Conservation (phyloP, 768 basidiomycete genomes). For the Hirschioporus abietinus region DNA sequence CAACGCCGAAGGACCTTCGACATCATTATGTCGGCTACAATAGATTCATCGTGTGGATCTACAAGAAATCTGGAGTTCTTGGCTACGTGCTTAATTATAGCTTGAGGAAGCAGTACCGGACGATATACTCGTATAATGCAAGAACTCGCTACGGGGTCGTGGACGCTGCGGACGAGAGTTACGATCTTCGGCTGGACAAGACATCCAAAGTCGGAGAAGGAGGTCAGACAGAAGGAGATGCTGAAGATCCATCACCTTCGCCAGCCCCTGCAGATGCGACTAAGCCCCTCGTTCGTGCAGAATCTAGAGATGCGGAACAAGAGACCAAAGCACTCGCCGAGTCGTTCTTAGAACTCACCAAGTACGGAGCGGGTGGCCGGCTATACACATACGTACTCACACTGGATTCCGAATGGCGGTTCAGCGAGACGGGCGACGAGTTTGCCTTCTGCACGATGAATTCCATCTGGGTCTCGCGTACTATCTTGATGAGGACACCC, state of each 20-base stretch:
- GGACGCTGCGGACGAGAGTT: constrained; percentile 14
- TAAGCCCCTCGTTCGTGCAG: constrained; percentile 19
- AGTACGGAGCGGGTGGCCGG: constrained; percentile 34
- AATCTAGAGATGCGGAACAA: not conserved
- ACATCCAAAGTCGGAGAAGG: not conserved
- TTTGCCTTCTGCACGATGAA: no score
- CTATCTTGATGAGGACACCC: no score
- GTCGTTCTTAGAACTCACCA: constrained; percentile 36
- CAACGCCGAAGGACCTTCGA: constrained; percentile 33
- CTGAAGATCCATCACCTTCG: constrained; percentile 9
- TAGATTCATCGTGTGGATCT: constrained; percentile 37
- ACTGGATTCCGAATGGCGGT: constrained; percentile 37
- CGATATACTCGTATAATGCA: constrained; percentile 34
- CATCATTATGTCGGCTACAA: constrained; percentile 34
- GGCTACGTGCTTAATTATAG: constrained; percentile 34
- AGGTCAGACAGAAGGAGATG: constrained; percentile 3
- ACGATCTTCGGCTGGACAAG: not conserved
- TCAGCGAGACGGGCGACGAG: constrained; percentile 42
- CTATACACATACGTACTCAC: constrained; percentile 43
- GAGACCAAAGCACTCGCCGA: constrained; percentile 21
- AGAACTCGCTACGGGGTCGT: constrained; percentile 31
- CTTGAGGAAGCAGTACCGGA: constrained; percentile 35
- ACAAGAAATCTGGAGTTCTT: constrained; percentile 29
- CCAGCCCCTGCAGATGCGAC: not conserved
- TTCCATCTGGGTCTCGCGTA: no score